Evolutionary conservation across 192 early-diverging fungal species (phyloP).

Genomic region (Entomortierella chlamydospora): DNA sequence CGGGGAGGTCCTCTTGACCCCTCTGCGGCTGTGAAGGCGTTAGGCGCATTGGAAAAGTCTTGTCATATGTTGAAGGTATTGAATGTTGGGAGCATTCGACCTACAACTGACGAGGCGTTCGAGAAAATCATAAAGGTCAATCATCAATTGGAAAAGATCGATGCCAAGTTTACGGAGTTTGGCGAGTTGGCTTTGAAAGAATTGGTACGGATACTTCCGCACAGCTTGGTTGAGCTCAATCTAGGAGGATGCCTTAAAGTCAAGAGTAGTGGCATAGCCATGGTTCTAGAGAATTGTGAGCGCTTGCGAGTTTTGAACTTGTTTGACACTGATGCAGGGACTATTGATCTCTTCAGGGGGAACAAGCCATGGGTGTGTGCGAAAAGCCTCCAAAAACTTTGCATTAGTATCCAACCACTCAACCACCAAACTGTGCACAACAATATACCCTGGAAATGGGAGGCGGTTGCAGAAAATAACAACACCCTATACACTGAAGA

Average conservation of each 20-base stretch:
- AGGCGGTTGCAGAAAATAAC: too few species aligned
- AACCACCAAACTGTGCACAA: not conserved
- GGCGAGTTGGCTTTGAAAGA: not conserved
- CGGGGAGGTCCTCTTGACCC: not conserved
- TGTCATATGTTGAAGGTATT: not conserved
- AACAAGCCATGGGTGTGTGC: constrained; percentile 2
- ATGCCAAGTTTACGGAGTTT: not conserved
- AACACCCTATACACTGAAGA: not conserved
- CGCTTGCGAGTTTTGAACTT: not conserved
- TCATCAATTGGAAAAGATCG: not conserved
- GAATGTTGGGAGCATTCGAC: not conserved
- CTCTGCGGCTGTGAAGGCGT: too few species aligned
- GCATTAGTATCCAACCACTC: not conserved
- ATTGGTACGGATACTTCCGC: not conserved
- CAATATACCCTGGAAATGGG: not conserved
- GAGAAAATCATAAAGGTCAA: not conserved
- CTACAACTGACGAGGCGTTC: not conserved
- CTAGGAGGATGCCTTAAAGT: not conserved
- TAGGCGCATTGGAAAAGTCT: not conserved
- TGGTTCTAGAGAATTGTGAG: not conserved
- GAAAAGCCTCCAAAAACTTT: not conserved
- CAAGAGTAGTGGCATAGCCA: not conserved
- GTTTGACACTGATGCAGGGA: constrained; percentile 1
- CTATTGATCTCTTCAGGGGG: constrained; percentile 12
- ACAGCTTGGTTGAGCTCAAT: not conserved